Base-by-base conservation (phyloP, 1,284 basidiomycete genomes). In the Ustilago xerochloae region DNA sequence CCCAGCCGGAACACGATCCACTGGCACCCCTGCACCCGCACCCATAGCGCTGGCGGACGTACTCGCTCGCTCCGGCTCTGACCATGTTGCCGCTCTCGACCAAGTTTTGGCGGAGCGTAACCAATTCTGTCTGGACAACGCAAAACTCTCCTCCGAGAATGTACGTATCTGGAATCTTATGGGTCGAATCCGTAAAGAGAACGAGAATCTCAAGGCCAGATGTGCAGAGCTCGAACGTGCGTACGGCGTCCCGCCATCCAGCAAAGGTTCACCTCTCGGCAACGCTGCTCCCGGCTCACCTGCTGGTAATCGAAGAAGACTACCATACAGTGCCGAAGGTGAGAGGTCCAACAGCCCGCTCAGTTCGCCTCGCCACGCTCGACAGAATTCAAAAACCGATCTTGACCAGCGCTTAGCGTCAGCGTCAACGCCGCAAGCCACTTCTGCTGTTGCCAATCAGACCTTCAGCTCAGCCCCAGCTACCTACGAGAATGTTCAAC, bases 121-220 rank as follows among this genome's bases (percentile, higher is more conserved):
- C 51, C 72, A 77, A 20, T 66, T 72, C 49, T 75, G 68, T 41
- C 41, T 75, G 26, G 80, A 81, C 48, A 75, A 75, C 16, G 65
- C 63, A 52, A 80, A 80, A 58, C 72, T 81, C 30, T 63, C 62
- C 10, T 73, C 63, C n/a, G 80, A 81, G 32, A 81, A 81, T 26
- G 66, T 79, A 1, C 63, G 79, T n/a, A 77, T 81, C 50, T 81
- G 80, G 80, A 81, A 76, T 20, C 62, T 81, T 29, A 75, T 81
- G 75, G 77, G 75, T 18, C 64, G 73, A 12, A 79, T 80, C 35
- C 60, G 78, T 43, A 77, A 77, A 43, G 78, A 80, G 59, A 81
- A 81, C 51, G 80, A 81, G 28, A 60, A 51, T 16, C 70, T 80
- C 58, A 81, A 77, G 45, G 75, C 68, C 3, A 63, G 58, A n/a